Percentiles rank a stretch among this genome's conserved stretches.
These are phyloP conservation scores for Aspergillus avenaceus DNA, from an alignment of 495 filamentous ascomycete genomes.

Conservation along the genomic window DNA sequence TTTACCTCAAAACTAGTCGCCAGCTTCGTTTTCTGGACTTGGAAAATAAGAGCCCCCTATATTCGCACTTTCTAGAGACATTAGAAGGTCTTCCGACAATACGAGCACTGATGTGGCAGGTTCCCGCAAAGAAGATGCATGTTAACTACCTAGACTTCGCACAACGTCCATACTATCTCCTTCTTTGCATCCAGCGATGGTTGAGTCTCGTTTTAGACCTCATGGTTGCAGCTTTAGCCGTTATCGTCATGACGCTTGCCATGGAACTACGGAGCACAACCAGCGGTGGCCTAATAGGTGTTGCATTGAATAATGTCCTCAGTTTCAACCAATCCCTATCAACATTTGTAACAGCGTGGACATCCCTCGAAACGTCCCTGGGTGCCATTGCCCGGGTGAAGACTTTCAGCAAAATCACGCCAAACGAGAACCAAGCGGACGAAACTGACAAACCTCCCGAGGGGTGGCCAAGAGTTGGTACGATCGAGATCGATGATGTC, in stretches of 20 bases:
- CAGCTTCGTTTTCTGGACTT: constrained; percentile 52
- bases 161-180: background rate
- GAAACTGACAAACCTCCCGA: constrained; percentile 11
- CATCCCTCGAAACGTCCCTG: constrained; percentile 25
- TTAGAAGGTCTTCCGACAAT: constrained; percentile 68
- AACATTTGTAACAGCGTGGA: constrained; percentile 21
- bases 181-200: constrained; percentile 46
- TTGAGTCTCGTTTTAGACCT: constrained; percentile 60
- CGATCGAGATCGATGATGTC: constrained; percentile 13
- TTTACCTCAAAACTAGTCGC: constrained; percentile 50
- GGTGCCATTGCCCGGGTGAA: constrained; percentile 25
- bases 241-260: constrained; percentile 38
- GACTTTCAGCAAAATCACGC: constrained; percentile 25
- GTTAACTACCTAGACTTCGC: background rate
- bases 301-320: constrained; percentile 30
- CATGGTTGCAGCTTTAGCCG: constrained; percentile 54
- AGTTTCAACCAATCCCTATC: constrained; percentile 23
- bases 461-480: constrained; percentile 16
- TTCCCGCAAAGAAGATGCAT: no score
- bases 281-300: constrained; percentile 20
- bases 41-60: constrained; percentile 17
- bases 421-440: constrained; percentile 11
- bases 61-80: constrained; percentile 55
- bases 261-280: constrained; percentile 16
- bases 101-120: constrained; percentile 23